A percentile compares a stretch with the other conserved stretches of the same genome.
Conservation (phyloP, 2,329 filamentous ascomycete species). For the Diplodia sapinea region DNA sequence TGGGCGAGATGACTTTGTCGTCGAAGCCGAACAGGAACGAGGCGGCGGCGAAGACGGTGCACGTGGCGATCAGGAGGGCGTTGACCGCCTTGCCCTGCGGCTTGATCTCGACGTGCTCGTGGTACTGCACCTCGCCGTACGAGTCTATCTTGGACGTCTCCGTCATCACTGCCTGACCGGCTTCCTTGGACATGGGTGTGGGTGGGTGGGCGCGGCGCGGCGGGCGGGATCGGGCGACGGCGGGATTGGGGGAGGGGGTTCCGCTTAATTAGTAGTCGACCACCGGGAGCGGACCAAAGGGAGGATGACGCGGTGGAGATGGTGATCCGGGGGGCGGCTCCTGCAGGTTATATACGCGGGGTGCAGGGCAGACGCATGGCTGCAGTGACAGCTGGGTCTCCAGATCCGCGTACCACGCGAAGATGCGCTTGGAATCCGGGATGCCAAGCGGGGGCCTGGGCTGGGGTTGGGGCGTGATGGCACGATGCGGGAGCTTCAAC, state of each 20-base stretch:
- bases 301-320: conserved; percentile 16
- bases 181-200: conserved; percentile 11
- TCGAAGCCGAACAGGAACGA: conserved; percentile 28
- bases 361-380: neutral
- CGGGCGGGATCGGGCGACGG: no score
- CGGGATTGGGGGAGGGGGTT: neutral
- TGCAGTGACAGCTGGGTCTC: neutral
- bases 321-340: conserved; percentile 3
- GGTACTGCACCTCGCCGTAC: neutral
- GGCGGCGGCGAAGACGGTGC: conserved; percentile 20
- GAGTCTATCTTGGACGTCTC: conserved; percentile 18
- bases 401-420: conserved; percentile 3
- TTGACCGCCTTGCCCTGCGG: conserved; percentile 23
- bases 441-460: conserved; percentile 2
- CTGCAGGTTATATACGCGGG: conserved; percentile 14
- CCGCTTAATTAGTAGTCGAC: neutral
- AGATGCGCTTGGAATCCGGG: neutral
- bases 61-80: conserved; percentile 8
- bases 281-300: neutral
- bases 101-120: conserved; percentile 17
- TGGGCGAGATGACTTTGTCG: conserved; percentile 27
- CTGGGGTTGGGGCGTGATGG: conserved; percentile 13
- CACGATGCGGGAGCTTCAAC: neutral
- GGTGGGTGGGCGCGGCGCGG: neutral
- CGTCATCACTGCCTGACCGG: conserved; percentile 1